A percentile compares a stretch with the other conserved stretches of the same genome.
Conservation (phyloP, 2,329 filamentous ascomycete genomes). For the Alternaria consortialis region DNA sequence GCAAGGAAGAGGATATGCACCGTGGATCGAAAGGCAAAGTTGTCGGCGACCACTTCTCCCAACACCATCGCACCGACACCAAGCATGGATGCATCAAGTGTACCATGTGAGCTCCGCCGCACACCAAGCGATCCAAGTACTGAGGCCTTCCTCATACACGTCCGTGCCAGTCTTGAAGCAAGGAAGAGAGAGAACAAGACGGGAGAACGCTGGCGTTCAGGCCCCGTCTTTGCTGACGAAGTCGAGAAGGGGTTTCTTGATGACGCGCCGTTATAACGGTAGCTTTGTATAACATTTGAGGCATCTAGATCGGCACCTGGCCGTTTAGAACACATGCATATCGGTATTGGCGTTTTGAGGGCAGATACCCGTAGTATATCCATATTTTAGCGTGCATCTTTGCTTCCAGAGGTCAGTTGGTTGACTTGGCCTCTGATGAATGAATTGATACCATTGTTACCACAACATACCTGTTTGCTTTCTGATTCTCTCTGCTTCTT, state of each 20-base stretch:
- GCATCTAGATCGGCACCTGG: neutral
- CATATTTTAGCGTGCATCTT: slow-evolving; percentile 1
- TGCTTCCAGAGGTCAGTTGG: slow-evolving; percentile 3
- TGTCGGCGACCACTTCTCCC: neutral
- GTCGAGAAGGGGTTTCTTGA: slow-evolving; percentile 21
- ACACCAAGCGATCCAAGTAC: slow-evolving; percentile 12
- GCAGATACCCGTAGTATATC: slow-evolving; percentile 5
- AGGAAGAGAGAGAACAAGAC: slow-evolving; percentile 12
- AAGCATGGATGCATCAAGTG: neutral
- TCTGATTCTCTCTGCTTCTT: neutral
- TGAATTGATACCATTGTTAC: neutral
- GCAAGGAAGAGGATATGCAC: slow-evolving; percentile 4
- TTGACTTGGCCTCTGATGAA: neutral
- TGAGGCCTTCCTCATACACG: slow-evolving; percentile 22
- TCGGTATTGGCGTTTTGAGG: slow-evolving; percentile 1
- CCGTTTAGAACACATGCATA: neutral
- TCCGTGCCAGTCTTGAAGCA: slow-evolving; percentile 24
- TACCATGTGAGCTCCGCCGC: slow-evolving; percentile 6
- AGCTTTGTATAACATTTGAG: neutral
- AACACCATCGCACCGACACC: neutral
- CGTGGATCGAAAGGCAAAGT: slow-evolving; percentile 2
- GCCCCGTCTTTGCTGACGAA: slow-evolving; percentile 23
- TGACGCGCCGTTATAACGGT: slow-evolving; percentile 18
- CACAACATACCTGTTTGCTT: neutral
- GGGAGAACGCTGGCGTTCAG: slow-evolving; percentile 3